phyloP scores from a whole-genome alignment of 2,329 filamentous ascomycete genomes.

The Rasamsonia emersonii region DNA sequence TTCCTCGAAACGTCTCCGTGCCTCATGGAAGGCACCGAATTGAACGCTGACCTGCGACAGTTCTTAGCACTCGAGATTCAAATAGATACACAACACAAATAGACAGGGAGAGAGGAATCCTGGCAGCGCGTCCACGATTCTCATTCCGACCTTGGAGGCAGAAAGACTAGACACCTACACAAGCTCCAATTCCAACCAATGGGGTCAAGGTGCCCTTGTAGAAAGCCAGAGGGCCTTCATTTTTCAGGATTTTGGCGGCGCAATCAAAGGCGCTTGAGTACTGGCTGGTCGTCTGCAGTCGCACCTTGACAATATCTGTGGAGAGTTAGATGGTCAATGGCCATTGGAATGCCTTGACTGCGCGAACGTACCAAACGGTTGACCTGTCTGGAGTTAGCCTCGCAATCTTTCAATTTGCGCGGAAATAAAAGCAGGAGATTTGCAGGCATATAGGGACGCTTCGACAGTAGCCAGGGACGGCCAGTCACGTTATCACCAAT shows the following conservation, averaged over 20 bases:
- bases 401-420: slow-evolving; percentile 5
- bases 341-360: background rate
- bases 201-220: slow-evolving; percentile 98
- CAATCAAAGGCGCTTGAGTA: slow-evolving; percentile 75
- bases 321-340: slow-evolving; percentile 12
- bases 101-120: too few species aligned
- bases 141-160: too few species aligned
- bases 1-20: slow-evolving; percentile 74
- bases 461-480: too few species aligned
- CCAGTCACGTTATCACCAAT: too few species aligned
- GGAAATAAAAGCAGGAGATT: too few species aligned
- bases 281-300: slow-evolving; percentile 77
- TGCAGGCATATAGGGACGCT: too few species aligned
- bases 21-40: slow-evolving; percentile 93
- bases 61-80: too few species aligned
- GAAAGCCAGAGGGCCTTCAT: slow-evolving; percentile 84
- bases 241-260: slow-evolving; percentile 73
- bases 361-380: slow-evolving; percentile 52
- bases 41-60: slow-evolving; percentile 87
- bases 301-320: slow-evolving; percentile 90
- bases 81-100: too few species aligned
- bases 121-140: too few species aligned
- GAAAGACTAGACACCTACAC: too few species aligned
- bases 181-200: slow-evolving; percentile 90
- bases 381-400: slow-evolving; percentile 40